These are phyloP conservation scores for Filobasidium floriforme DNA, from an alignment of 768 basidiomycete genomes.

Conservation along the genomic window DNA sequence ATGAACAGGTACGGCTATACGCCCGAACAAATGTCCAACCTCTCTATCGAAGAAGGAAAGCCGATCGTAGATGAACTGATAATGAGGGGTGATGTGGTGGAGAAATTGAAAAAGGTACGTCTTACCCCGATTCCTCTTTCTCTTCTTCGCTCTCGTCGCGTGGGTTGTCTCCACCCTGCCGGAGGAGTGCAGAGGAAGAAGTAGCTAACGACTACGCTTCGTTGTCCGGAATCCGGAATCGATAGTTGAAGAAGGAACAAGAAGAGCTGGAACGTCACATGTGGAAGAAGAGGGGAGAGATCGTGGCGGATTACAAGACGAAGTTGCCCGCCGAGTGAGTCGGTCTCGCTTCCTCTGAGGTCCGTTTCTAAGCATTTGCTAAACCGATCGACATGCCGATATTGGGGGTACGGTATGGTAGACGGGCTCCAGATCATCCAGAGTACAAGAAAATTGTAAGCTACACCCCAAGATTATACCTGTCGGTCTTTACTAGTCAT, in stretches of 20 bases:
- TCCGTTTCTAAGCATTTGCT: not conserved
- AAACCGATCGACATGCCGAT: too few relatives aligned
- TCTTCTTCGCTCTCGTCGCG: too few relatives aligned
- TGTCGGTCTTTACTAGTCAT: not conserved
- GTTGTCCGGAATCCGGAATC: too few relatives aligned
- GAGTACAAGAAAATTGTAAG: constrained; percentile 5
- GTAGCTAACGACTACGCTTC: not conserved
- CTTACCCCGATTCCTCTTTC: not conserved
- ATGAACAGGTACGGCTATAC: not conserved
- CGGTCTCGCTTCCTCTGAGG: not conserved
- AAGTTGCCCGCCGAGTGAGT: constrained; percentile 3
- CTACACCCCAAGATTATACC: not conserved
- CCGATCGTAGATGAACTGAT: not conserved
- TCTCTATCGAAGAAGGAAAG: not conserved
- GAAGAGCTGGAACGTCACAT: not conserved
- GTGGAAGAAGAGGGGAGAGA: constrained; percentile 6
- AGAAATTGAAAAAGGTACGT: not conserved
- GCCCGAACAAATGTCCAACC: not conserved
- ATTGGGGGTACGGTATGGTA: not conserved
- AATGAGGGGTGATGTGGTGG: not conserved
- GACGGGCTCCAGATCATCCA: not conserved
- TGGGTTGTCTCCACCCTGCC: too few relatives aligned
- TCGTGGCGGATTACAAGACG: not conserved
- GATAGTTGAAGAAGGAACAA: constrained; percentile 6
- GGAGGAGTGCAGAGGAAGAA: not conserved